Evolutionary conservation across 2,329 filamentous ascomycete genomes (phyloP).

Genomic region (Colletotrichum lupini): DNA sequence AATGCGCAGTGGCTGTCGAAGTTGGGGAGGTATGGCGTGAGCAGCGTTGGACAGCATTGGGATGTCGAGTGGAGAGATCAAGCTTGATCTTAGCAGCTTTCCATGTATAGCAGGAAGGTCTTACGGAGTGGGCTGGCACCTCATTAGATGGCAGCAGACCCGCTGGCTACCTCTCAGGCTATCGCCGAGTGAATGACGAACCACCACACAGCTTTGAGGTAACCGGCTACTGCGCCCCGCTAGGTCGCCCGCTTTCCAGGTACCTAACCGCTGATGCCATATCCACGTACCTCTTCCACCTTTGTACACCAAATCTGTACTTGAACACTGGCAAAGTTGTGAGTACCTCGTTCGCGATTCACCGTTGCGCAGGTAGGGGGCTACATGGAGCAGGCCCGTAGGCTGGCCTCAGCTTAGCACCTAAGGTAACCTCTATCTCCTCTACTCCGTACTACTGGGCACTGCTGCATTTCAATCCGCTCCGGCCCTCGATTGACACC

Average conservation of each 20-base stretch:
- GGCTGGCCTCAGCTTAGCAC: neutral
- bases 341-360: neutral
- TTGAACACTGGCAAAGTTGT: too few species aligned
- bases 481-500: neutral
- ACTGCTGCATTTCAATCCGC: neutral
- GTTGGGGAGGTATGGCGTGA: neutral
- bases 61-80: neutral
- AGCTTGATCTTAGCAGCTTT: neutral
- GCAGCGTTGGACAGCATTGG: neutral
- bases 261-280: too few species aligned
- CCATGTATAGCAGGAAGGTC: neutral
- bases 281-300: neutral
- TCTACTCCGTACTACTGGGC: neutral
- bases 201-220: neutral
- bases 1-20: neutral
- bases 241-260: neutral
- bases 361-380: neutral
- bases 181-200: neutral
- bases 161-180: neutral
- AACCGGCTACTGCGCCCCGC: neutral
- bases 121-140: neutral
- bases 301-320: neutral
- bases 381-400: neutral
- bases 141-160: neutral
- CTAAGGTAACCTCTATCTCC: neutral